Evolutionary conservation across 495 filamentous ascomycete species (phyloP), one percentile per base, ranked within the genome.

Genomic region (Thermochaetoides thermophila): DNA sequence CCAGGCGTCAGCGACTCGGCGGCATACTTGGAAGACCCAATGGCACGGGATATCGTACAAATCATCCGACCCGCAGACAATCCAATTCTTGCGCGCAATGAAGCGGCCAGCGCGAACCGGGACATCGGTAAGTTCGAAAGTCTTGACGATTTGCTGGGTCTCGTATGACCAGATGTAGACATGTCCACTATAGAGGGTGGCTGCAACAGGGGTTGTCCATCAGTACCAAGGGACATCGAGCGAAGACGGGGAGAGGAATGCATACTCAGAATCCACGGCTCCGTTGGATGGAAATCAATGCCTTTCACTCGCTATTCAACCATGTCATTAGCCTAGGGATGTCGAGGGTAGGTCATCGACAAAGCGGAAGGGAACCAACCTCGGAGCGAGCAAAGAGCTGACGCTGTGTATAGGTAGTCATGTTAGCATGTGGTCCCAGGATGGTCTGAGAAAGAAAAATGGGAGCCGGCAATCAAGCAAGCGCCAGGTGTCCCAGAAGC

Each of bases 151-250:
- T 18, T 84, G 78, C 60, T 93, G 91, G 30, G 86, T 85, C 59
- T 95, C 89, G 61, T 93, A 94, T 7, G 86, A 95, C 91, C 89
- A 99, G 52, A 99, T 95, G 64, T 96, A 87, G 50, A 92, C 91
- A 68, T 96, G 89, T 60, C 87, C 91, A 65, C 83, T 94, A 57
- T 94, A 96, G 46, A 95, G 61, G 17, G 89, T 95, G 5, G 49
- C 52, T 50, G 24, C 38, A 37, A 24, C 21, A 24, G 21, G 7
- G 27, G 7, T 16, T 13, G 5, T n/a, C 34, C 43, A 26, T 43
- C 33, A 34, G 34, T n/a, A 6, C 20, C 7, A 20, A 22, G 11
- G 31, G 4, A 6, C 21, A 6, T 6, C 21, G 6, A 11, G 21
- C 11, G 21, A 24, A 24, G 11, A 24, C 11, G 6, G 21, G 11